phyloP scores from a whole-genome alignment of 2,329 filamentous ascomycete species.

The Leptographium radiaticola region DNA sequence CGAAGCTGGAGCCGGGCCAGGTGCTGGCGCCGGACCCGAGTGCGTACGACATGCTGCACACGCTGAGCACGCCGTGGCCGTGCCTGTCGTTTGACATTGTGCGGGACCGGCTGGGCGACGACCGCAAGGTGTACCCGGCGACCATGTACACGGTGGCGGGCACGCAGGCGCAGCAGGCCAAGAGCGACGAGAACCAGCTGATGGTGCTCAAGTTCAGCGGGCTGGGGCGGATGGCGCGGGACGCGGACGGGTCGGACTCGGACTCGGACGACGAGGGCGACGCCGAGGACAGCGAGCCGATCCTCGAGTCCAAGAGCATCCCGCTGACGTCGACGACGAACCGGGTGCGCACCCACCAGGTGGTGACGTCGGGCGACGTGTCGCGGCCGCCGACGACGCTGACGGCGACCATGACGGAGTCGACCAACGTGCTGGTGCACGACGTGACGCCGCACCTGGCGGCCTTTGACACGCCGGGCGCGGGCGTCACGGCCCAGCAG shows the following conservation, averaged over 20 bases:
- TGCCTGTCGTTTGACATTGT: slow-evolving; percentile 94
- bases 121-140: slow-evolving; percentile 84
- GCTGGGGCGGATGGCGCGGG: slow-evolving; percentile 59
- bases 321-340: slow-evolving; percentile 82
- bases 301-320: slow-evolving; percentile 85
- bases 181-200: slow-evolving; percentile 77
- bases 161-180: slow-evolving; percentile 71
- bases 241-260: slow-evolving; percentile 55
- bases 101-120: slow-evolving; percentile 72
- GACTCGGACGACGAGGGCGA: slow-evolving; percentile 58
- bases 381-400: slow-evolving; percentile 66
- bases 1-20: slow-evolving; percentile 82
- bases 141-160: slow-evolving; percentile 92
- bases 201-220: slow-evolving; percentile 96
- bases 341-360: slow-evolving; percentile 78
- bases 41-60: slow-evolving; percentile 98
- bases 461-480: slow-evolving; percentile 82
- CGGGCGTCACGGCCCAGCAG: slow-evolving; percentile 64
- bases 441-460: slow-evolving; percentile 82
- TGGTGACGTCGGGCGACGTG: slow-evolving; percentile 57
- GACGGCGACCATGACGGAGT: slow-evolving; percentile 87
- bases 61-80: slow-evolving; percentile 86
- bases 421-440: slow-evolving; percentile 78
- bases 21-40: slow-evolving; percentile 80
- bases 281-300: slow-evolving; percentile 70